These are phyloP conservation scores for Purshia tridentata DNA, from an alignment of 306 rosid genomes.

Conservation along the genomic window DNA sequence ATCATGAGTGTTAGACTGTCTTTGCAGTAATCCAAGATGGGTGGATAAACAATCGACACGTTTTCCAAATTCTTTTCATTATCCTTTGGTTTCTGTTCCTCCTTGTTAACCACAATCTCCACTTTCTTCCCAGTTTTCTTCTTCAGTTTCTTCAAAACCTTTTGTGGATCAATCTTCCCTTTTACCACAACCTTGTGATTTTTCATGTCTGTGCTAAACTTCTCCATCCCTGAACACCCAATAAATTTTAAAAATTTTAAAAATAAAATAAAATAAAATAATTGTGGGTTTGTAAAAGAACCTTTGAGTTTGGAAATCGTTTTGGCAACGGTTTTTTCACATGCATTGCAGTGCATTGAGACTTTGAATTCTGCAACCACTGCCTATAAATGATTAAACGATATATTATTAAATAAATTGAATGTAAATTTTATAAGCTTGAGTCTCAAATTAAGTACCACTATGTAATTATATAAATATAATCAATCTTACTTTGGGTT, in stretches of 20 bases:
- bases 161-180: constrained; percentile 60
- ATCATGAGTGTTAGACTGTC: constrained; percentile 35
- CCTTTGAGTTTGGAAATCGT: constrained; percentile 71
- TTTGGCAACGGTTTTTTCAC: constrained; percentile 72
- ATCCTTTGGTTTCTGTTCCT: constrained; percentile 11
- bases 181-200: constrained; percentile 53
- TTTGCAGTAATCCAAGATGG: constrained; percentile 35
- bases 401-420: not conserved
- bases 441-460: not conserved
- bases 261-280: not conserved
- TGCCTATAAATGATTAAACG: constrained; percentile 18
- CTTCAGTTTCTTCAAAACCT: constrained; percentile 63
- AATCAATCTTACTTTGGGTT: constrained; percentile 31
- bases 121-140: constrained; percentile 65
- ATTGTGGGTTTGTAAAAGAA: not conserved
- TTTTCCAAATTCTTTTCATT: not conserved
- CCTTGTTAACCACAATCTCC: constrained; percentile 45
- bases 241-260: not conserved
- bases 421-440: not conserved
- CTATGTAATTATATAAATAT: not conserved
- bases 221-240: constrained; percentile 58
- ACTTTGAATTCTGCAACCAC: constrained; percentile 51
- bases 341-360: constrained; percentile 77
- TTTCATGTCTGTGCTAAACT: constrained; percentile 61
- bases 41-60: constrained; percentile 17